Evolutionary conservation across 2,329 filamentous ascomycete species (phyloP).

Genomic region (Plectosphaerella plurivora): DNA sequence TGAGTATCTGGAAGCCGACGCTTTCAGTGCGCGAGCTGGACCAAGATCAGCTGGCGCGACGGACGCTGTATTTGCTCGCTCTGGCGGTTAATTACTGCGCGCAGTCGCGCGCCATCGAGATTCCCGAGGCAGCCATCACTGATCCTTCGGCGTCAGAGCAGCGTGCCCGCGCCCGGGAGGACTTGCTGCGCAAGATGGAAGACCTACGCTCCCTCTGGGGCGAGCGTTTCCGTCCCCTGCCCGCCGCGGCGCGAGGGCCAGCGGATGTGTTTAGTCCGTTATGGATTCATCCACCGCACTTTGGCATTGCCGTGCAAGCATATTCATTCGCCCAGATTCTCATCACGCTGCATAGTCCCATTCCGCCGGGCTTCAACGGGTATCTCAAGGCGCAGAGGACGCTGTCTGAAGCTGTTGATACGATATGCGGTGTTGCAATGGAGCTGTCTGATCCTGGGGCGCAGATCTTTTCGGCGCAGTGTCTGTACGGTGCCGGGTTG

Average conservation of each 20-base stretch:
- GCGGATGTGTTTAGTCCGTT: constrained; percentile 34
- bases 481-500: constrained; percentile 35
- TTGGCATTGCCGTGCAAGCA: constrained; percentile 44
- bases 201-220: constrained; percentile 26
- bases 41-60: constrained; percentile 48
- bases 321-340: constrained; percentile 49
- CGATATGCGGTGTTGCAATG: constrained; percentile 45
- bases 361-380: constrained; percentile 29
- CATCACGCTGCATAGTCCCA: constrained; percentile 23
- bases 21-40: constrained; percentile 41
- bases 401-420: constrained; percentile 15
- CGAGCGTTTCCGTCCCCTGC: constrained; percentile 33
- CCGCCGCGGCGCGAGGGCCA: constrained; percentile 16
- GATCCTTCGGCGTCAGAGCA: constrained; percentile 7
- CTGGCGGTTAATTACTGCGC: constrained; percentile 56
- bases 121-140: background rate
- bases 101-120: constrained; percentile 21
- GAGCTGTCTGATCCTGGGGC: constrained; percentile 34
- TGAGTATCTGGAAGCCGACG: constrained; percentile 55
- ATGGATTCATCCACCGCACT: constrained; percentile 44
- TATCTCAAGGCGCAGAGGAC: constrained; percentile 28
- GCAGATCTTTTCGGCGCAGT: constrained; percentile 37
- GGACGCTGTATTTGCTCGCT: constrained; percentile 50
- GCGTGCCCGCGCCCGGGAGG: constrained; percentile 10
- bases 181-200: constrained; percentile 20